Conservation (phyloP, 176 grass and related monocot species). For the Dactylis glomerata region DNA sequence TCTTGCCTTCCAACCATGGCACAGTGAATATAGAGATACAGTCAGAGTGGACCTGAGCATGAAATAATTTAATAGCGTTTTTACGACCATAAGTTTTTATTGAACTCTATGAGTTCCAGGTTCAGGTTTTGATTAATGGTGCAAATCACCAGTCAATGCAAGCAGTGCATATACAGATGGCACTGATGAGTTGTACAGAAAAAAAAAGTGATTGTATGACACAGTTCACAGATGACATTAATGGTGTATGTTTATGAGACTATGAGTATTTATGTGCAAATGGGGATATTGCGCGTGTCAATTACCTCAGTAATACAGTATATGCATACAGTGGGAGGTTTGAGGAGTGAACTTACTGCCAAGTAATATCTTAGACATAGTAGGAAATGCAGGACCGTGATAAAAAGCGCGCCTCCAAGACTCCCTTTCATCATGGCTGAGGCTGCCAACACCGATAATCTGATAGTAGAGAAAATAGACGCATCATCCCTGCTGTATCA, state of each 20-base stretch:
- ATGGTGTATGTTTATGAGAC: background rate
- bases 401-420: conserved; percentile 69
- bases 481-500: background rate
- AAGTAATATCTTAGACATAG: conserved; percentile 75
- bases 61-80: background rate
- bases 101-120: background rate
- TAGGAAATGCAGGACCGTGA: conserved; percentile 74
- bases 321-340: background rate
- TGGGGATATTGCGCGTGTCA: background rate
- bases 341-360: conserved; percentile 45
- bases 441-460: conserved; percentile 43
- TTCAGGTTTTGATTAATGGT: background rate
- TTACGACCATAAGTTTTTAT: background rate
- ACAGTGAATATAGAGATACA: conserved; percentile 1
- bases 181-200: background rate
- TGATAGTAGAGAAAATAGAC: conserved; percentile 37
- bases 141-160: background rate
- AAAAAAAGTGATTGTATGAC: background rate
- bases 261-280: conserved; percentile 21
- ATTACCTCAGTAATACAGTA: background rate
- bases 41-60: background rate
- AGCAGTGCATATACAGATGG: background rate
- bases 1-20: conserved; percentile 5
- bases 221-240: background rate
- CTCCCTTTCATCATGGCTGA: conserved; percentile 49